phyloP scores from a whole-genome alignment of 495 filamentous ascomycete genomes.

The Corynascus novoguineensis region DNA sequence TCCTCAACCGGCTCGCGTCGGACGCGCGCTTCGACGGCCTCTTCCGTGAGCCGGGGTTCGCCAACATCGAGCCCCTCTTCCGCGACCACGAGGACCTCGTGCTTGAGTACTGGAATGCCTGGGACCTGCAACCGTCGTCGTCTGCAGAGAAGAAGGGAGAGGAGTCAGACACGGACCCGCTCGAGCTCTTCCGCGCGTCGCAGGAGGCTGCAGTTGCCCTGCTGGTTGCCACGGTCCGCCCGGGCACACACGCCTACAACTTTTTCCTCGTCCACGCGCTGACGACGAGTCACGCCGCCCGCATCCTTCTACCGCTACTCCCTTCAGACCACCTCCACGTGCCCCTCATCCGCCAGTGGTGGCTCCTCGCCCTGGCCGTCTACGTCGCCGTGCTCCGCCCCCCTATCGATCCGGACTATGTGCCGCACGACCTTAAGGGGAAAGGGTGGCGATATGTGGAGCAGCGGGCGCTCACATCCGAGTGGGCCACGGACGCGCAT shows the following conservation, averaged over 20 bases:
- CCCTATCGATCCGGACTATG: slow-evolving; percentile 56
- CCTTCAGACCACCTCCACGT: slow-evolving; percentile 68
- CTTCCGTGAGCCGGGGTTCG: slow-evolving; percentile 51
- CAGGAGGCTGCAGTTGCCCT: slow-evolving; percentile 71
- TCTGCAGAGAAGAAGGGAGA: too few species aligned
- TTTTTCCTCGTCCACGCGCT: slow-evolving; percentile 81
- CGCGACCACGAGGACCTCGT: slow-evolving; percentile 60
- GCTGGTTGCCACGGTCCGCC: slow-evolving; percentile 55
- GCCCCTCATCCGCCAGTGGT: slow-evolving; percentile 75
- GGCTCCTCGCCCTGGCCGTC: slow-evolving; percentile 70
- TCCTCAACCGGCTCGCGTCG: slow-evolving; percentile 55
- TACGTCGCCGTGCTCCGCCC: slow-evolving; percentile 74
- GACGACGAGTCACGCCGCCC: slow-evolving; percentile 79
- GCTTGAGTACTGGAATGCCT: slow-evolving; percentile 83
- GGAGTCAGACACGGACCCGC: slow-evolving; percentile 45
- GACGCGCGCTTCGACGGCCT: slow-evolving; percentile 55
- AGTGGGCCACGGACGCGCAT: slow-evolving; percentile 66
- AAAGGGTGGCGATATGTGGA: slow-evolving; percentile 74
- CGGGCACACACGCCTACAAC: slow-evolving; percentile 63
- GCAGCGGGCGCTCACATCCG: slow-evolving; percentile 58
- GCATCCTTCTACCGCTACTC: slow-evolving; percentile 74
- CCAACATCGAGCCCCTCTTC: slow-evolving; percentile 65
- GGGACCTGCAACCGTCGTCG: slow-evolving; percentile 47
- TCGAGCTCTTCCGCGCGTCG: slow-evolving; percentile 66
- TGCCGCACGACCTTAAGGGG: slow-evolving; percentile 56